Conservation (phyloP, 179 eudicot species). For the Amaranthus tricolor region DNA sequence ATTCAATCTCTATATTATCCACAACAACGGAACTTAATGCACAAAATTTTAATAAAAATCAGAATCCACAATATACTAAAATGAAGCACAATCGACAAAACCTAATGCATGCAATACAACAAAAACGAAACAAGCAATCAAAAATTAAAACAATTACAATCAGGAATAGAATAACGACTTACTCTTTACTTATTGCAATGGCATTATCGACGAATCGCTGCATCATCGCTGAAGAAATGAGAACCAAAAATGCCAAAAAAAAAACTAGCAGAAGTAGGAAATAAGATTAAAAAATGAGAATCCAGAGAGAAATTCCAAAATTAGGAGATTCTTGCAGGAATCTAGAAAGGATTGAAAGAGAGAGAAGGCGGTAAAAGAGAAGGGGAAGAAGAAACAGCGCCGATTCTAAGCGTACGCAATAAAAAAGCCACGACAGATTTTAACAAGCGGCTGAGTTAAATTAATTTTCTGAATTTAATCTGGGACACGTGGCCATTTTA, state of each 20-base stretch:
- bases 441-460: neutral
- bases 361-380: neutral
- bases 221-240: conserved; percentile 28
- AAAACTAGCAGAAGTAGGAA: too few species aligned
- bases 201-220: conserved; percentile 76
- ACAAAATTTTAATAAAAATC: neutral
- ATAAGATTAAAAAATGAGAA: neutral
- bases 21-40: neutral
- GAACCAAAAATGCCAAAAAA: too few species aligned
- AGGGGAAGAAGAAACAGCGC: neutral
- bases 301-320: neutral
- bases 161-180: conserved; percentile 22
- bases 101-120: neutral
- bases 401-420: neutral
- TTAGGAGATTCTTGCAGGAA: neutral
- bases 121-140: neutral
- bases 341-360: neutral
- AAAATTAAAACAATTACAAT: neutral
- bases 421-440: neutral
- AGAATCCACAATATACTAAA: neutral
- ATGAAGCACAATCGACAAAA: neutral
- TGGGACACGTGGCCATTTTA: neutral
- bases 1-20: neutral
- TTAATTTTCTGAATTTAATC: neutral
- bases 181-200: conserved; percentile 87